Conservation (phyloP, 2,329 filamentous ascomycete genomes). For the Aspergillus carbonarius region DNA sequence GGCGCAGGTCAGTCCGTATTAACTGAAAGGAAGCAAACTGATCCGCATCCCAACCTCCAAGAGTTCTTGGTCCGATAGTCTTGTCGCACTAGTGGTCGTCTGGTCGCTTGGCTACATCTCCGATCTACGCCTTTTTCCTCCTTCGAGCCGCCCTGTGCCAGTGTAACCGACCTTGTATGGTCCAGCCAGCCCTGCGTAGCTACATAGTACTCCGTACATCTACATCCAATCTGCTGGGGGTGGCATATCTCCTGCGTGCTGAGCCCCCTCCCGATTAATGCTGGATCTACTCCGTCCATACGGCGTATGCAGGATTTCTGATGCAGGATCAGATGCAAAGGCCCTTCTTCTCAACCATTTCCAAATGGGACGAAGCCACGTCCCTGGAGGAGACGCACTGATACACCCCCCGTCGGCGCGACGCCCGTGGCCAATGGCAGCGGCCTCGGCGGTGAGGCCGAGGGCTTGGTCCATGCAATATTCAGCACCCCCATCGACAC, state of each 20-base stretch:
- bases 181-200: background rate
- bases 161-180: background rate
- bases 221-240: background rate
- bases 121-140: background rate
- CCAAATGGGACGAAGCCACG: slow-evolving; percentile 1
- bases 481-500: background rate
- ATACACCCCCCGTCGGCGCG: background rate
- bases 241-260: background rate
- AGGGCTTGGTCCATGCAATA: background rate
- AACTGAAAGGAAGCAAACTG: background rate
- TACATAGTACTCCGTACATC: background rate
- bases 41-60: background rate
- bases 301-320: background rate
- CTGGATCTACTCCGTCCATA: background rate
- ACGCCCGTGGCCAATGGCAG: background rate
- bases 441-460: background rate
- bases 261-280: background rate
- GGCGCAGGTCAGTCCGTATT: slow-evolving; percentile 1
- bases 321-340: too few relatives aligned
- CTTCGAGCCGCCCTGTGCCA: background rate
- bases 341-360: background rate
- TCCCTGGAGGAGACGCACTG: background rate
- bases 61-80: slow-evolving; percentile 2
- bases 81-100: background rate
- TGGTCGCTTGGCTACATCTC: background rate